Conservation (phyloP, 441 rosid genomes). For the Eugenia klotzschiana region DNA sequence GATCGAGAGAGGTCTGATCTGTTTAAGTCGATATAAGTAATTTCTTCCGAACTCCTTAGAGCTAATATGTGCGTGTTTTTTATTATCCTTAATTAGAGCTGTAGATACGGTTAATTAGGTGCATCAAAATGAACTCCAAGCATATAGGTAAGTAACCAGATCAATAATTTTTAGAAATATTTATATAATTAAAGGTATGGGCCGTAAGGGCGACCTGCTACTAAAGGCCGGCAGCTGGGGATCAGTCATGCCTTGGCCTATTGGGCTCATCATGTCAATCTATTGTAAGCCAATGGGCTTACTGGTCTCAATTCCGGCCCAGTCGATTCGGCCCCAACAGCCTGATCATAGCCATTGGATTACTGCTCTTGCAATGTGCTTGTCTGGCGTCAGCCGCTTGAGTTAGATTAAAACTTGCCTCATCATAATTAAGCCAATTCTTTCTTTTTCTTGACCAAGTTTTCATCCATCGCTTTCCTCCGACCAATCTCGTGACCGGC, state of each 20-base stretch:
- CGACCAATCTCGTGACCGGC: not conserved
- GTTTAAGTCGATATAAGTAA: not conserved
- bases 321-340: not conserved
- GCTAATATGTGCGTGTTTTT: not conserved
- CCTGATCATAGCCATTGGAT: not conserved
- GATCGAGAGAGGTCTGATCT: not conserved
- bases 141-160: too few species aligned
- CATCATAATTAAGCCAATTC: not conserved
- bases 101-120: not conserved
- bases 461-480: not conserved
- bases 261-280: not conserved
- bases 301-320: not conserved
- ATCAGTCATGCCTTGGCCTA: not conserved
- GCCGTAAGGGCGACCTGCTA: not conserved
- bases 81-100: not conserved
- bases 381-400: not conserved
- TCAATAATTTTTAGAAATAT: too few species aligned
- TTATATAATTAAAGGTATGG: too few species aligned
- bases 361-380: not conserved
- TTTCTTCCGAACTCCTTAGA: not conserved
- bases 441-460: not conserved
- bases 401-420: not conserved
- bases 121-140: not conserved
- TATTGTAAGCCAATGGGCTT: not conserved
- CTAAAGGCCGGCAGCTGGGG: not conserved